Evolutionary conservation across 164 flowering plant species (phyloP).

Genomic region (Macadamia tetraphylla): DNA sequence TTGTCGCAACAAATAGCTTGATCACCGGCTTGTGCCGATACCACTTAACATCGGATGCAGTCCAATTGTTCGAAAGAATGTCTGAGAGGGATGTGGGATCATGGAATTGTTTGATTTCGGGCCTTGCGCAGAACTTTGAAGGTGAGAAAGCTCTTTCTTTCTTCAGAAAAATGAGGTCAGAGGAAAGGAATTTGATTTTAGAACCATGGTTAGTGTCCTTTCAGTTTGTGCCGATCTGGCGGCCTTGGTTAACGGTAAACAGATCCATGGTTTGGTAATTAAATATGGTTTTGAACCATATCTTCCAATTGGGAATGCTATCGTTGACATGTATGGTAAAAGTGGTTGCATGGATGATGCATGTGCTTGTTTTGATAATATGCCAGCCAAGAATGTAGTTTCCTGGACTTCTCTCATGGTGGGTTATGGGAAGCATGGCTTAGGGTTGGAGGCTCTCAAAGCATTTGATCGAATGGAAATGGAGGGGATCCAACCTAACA

Average conservation of each 20-base stretch:
- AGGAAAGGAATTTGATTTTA: conserved; percentile 20
- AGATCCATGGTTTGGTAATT: conserved; percentile 29
- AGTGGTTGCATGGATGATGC: conserved; percentile 37
- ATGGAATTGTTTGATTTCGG: conserved; percentile 42
- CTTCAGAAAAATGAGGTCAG: conserved; percentile 27
- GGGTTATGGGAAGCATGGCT: conserved; percentile 39
- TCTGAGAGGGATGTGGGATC: conserved; percentile 28
- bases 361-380: conserved; percentile 21
- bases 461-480: conserved; percentile 32
- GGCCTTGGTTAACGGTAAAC: conserved; percentile 23
- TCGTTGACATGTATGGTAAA: conserved; percentile 42
- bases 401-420: conserved; percentile 43
- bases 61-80: conserved; percentile 28
- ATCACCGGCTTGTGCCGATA: conserved; percentile 27
- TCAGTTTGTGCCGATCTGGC: conserved; percentile 34
- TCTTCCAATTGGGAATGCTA: conserved; percentile 33
- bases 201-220: conserved; percentile 32
- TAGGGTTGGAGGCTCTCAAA: conserved; percentile 25
- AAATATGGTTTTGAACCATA: conserved; percentile 27
- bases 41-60: conserved; percentile 21
- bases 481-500: conserved; percentile 33
- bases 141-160: conserved; percentile 22
- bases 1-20: conserved; percentile 30
- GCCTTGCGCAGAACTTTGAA: conserved; percentile 18
- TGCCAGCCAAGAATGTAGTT: conserved; percentile 30